Conservation (phyloP, 495 filamentous ascomycete species). For the Aspergillus bertholletiae region DNA sequence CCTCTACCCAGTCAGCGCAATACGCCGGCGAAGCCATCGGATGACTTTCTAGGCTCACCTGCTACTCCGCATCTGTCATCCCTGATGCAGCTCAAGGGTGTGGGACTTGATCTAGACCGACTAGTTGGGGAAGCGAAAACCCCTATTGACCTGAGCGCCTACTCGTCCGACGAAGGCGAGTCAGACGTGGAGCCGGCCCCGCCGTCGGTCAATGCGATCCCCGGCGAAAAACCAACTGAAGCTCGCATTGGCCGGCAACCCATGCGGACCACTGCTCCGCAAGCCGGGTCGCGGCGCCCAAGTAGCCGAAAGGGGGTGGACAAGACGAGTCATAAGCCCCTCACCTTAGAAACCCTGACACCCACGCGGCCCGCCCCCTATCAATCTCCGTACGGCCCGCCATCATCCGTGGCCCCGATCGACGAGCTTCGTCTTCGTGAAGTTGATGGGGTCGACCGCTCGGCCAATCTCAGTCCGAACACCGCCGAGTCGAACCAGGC, state of each 20-base stretch:
- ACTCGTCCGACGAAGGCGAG: slow-evolving; percentile 27
- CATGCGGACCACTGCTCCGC: slow-evolving; percentile 54
- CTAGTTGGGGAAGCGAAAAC: slow-evolving; percentile 35
- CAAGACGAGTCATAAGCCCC: slow-evolving; percentile 22
- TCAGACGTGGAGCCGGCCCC: slow-evolving; percentile 20
- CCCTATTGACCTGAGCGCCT: slow-evolving; percentile 22
- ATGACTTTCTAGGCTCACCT: slow-evolving; percentile 49
- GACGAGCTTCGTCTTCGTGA: slow-evolving; percentile 43
- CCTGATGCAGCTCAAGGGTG: slow-evolving; percentile 61
- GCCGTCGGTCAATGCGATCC: slow-evolving; percentile 8
- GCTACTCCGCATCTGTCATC: slow-evolving; percentile 75
- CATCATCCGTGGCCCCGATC: slow-evolving; percentile 22
- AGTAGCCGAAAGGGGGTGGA: slow-evolving; percentile 54
- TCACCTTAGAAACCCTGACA: slow-evolving; percentile 25
- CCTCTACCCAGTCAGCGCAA: neutral
- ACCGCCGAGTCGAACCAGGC: slow-evolving; percentile 75
- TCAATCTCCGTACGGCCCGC: slow-evolving; percentile 29
- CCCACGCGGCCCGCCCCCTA: slow-evolving; percentile 32
- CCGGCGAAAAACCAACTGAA: slow-evolving; percentile 15
- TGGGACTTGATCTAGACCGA: slow-evolving; percentile 58
- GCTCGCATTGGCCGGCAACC: slow-evolving; percentile 42
- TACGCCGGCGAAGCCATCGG: slow-evolving; percentile 15
- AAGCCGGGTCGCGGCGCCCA: slow-evolving; percentile 48
- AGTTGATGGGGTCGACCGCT: slow-evolving; percentile 48
- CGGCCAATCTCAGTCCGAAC: slow-evolving; percentile 69